Evolutionary conservation across 1,284 basidiomycete species (phyloP).

Genomic region (Ceratobasidium sp.): DNA sequence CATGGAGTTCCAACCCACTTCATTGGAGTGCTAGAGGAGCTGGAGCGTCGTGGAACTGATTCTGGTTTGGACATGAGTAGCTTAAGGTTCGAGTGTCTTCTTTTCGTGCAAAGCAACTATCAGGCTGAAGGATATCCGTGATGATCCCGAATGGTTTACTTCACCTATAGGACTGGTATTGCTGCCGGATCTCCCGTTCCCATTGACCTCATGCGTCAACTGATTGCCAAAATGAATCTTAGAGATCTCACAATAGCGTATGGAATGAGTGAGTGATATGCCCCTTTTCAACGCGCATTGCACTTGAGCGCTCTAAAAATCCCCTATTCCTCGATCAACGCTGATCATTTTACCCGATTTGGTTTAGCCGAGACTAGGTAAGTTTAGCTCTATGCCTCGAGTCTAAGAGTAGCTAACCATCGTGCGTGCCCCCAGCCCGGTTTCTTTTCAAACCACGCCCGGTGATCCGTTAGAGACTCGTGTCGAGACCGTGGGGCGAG

Average conservation of each 20-base stretch:
- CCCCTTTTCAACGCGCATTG: not conserved
- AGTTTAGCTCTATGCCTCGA: not conserved
- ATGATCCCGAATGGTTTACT: not conserved
- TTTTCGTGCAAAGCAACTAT: slow-evolving; percentile 45
- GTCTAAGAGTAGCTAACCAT: slow-evolving; percentile 46
- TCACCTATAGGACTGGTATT: slow-evolving; percentile 74
- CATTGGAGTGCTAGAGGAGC: slow-evolving; percentile 76
- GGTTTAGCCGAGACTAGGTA: slow-evolving; percentile 60
- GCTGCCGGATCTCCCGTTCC: slow-evolving; percentile 84
- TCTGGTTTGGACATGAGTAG: slow-evolving; percentile 62
- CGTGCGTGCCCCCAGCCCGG: slow-evolving; percentile 68
- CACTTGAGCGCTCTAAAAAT: not conserved
- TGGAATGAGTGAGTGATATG: slow-evolving; percentile 78
- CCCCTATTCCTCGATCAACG: slow-evolving; percentile 2
- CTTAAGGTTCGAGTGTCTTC: slow-evolving; percentile 65
- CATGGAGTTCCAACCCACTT: slow-evolving; percentile 91
- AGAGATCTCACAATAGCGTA: slow-evolving; percentile 81
- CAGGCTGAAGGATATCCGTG: not conserved
- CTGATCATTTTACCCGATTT: slow-evolving; percentile 14
- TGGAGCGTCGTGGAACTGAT: slow-evolving; percentile 63
- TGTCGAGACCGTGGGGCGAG: slow-evolving; percentile 83
- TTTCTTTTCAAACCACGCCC: slow-evolving; percentile 82
- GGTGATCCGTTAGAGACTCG: slow-evolving; percentile 78
- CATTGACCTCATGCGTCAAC: slow-evolving; percentile 80
- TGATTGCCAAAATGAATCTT: slow-evolving; percentile 76